Evolutionary conservation across 83 land plant genomes (phyloP).

Genomic region (Picea abies): DNA sequence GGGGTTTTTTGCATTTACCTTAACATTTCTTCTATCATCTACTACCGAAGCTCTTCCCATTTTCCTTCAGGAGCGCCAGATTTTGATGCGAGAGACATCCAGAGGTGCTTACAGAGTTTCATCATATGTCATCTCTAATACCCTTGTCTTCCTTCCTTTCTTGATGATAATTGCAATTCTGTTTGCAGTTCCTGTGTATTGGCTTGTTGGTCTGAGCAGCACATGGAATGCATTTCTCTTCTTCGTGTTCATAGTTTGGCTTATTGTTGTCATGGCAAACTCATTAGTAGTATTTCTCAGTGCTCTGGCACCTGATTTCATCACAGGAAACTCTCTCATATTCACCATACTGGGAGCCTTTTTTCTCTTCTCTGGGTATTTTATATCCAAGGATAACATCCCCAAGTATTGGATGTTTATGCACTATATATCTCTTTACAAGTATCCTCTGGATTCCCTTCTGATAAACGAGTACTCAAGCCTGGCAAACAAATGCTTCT

Average conservation of each 20-base stretch:
- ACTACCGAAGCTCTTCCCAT: conserved; percentile 89
- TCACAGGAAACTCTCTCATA: conserved; percentile 66
- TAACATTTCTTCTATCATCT: conserved; percentile 79
- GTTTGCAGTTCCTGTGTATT: conserved; percentile 69
- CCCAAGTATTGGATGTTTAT: conserved; percentile 91
- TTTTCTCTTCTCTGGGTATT: conserved; percentile 95
- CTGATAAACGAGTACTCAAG: conserved; percentile 79
- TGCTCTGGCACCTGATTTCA: conserved; percentile 74
- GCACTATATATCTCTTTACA: conserved; percentile 85
- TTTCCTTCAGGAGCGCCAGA: conserved; percentile 74
- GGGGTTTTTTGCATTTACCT: conserved; percentile 71
- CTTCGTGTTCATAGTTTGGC: conserved; percentile 69
- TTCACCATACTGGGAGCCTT: conserved; percentile 60
- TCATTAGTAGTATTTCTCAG: conserved; percentile 77
- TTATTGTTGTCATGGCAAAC: conserved; percentile 80
- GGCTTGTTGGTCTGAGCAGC: conserved; percentile 72
- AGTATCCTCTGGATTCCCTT: conserved; percentile 76
- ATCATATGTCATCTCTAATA: conserved; percentile 74
- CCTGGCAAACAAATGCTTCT: conserved; percentile 45
- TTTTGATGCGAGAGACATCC: conserved; percentile 79
- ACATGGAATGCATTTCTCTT: conserved; percentile 48
- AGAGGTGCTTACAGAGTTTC: conserved; percentile 72
- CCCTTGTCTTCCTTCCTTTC: conserved; percentile 69
- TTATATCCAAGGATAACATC: conserved; percentile 78
- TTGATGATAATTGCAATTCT: conserved; percentile 56